phyloP scores from a whole-genome alignment of 139 green algal genomes.

The Tetradesmus lagerheimii region DNA sequence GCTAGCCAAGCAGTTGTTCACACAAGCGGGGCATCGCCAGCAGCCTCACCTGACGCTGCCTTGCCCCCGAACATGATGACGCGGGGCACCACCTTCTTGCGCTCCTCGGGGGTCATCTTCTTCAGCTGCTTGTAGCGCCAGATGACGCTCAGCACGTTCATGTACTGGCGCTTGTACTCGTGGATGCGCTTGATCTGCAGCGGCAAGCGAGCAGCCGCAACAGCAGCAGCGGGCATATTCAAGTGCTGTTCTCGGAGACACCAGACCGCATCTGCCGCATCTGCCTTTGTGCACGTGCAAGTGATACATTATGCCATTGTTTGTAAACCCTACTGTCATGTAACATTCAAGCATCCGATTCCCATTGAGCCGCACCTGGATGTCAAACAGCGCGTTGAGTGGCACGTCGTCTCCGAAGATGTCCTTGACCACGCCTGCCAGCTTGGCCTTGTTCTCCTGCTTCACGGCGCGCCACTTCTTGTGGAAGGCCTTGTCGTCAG shows the following conservation, averaged over 20 bases:
- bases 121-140: conserved; percentile 94
- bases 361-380: conserved; percentile 80
- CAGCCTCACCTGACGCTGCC: conserved; percentile 51
- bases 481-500: conserved; percentile 67
- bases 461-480: conserved; percentile 90
- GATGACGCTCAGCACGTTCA: conserved; percentile 93
- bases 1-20: not conserved
- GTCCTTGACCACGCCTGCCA: conserved; percentile 81
- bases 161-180: conserved; percentile 99
- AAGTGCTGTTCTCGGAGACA: too few species aligned
- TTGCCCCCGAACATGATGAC: conserved; percentile 98
- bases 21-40: not conserved
- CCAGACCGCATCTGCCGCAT: too few species aligned
- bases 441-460: conserved; percentile 84
- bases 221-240: not conserved
- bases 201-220: not conserved
- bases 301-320: too few species aligned
- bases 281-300: too few species aligned
- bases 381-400: conserved; percentile 91
- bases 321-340: too few species aligned
- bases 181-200: conserved; percentile 98
- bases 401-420: conserved; percentile 81
- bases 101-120: conserved; percentile 87
- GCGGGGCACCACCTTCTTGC: conserved; percentile 88
- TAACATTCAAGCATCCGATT: not conserved